Conservation (phyloP, 2,329 filamentous ascomycete genomes). For the Botrytis paeoniae region DNA sequence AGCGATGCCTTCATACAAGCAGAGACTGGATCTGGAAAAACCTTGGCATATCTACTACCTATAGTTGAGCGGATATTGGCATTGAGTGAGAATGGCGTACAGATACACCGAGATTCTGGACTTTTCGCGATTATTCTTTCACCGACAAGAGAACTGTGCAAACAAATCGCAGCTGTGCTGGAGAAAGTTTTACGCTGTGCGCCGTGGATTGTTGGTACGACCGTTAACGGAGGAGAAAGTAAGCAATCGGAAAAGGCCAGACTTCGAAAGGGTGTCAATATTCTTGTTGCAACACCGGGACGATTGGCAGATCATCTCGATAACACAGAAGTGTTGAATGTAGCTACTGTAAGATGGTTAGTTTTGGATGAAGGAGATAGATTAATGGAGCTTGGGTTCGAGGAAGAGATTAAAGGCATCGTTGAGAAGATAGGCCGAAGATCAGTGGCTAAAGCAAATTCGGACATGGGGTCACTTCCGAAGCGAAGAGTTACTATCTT, state of each 20-base stretch:
- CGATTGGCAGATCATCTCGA: constrained; percentile 87
- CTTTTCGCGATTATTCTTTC: constrained; percentile 92
- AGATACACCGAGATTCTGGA: constrained; percentile 79
- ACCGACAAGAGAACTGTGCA: constrained; percentile 89
- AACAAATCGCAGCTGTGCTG: constrained; percentile 85
- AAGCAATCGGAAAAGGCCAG: constrained; percentile 87
- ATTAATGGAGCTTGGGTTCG: constrained; percentile 97
- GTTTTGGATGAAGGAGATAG: constrained; percentile 94
- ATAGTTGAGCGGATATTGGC: constrained; percentile 85
- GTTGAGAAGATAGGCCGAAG: constrained; percentile 73
- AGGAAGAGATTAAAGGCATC: constrained; percentile 87
- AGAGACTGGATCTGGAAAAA: constrained; percentile 96
- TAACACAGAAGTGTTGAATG: constrained; percentile 83
- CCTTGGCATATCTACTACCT: constrained; percentile 89
- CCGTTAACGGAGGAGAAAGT: constrained; percentile 68
- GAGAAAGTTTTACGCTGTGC: constrained; percentile 84
- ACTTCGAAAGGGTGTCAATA: constrained; percentile 89
- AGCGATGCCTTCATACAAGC: constrained; percentile 94
- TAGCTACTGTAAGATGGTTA: constrained; percentile 88
- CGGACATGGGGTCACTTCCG: constrained; percentile 60
- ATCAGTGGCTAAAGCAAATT: constrained; percentile 57
- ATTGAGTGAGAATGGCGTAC: constrained; percentile 56
- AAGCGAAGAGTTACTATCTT: constrained; percentile 80
- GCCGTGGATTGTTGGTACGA: constrained; percentile 91
- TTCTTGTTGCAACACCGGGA: constrained; percentile 91